These are phyloP conservation scores for Termitomyces bulborhizus DNA, from an alignment of 768 basidiomycete genomes.

Conservation along the genomic window DNA sequence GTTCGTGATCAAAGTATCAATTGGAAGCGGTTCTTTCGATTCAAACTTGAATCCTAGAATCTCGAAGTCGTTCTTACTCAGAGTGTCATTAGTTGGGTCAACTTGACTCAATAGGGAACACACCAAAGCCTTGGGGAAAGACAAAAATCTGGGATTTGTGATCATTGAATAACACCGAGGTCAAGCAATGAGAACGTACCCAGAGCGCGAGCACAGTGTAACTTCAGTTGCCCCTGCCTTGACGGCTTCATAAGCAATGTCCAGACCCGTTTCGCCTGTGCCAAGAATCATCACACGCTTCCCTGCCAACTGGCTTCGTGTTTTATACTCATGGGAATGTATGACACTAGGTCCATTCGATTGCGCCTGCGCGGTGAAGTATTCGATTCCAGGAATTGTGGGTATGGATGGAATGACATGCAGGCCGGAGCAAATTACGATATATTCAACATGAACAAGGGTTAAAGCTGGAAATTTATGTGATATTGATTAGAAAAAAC, in stretches of 20 bases:
- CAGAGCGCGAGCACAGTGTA: slow-evolving; percentile 44
- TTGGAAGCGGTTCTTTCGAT: slow-evolving; percentile 32
- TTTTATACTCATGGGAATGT: slow-evolving; percentile 50
- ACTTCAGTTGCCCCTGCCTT: slow-evolving; percentile 48
- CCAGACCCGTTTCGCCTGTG: slow-evolving; percentile 60
- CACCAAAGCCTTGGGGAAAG: slow-evolving; percentile 51
- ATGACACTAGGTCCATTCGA: slow-evolving; percentile 24
- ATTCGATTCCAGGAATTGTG: slow-evolving; percentile 39
- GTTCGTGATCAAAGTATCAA: slow-evolving; percentile 50
- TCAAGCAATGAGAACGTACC: slow-evolving; percentile 22
- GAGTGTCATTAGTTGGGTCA: background rate
- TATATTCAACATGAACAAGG: slow-evolving; percentile 28
- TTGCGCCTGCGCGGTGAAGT: slow-evolving; percentile 21
- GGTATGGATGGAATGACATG: slow-evolving; percentile 51
- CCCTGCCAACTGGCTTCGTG: slow-evolving; percentile 33
- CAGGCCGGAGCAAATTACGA: slow-evolving; percentile 50
- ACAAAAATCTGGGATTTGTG: slow-evolving; percentile 35
- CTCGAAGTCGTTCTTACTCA: slow-evolving; percentile 45
- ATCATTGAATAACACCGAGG: background rate
- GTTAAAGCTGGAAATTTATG: slow-evolving; percentile 15
- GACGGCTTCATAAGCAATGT: slow-evolving; percentile 43
- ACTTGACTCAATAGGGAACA: slow-evolving; percentile 1
- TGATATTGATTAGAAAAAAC: background rate
- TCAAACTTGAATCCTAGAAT: slow-evolving; percentile 43
- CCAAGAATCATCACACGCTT: slow-evolving; percentile 51